These are phyloP conservation scores for Phaeosphaeria sp. DNA, from an alignment of 2,329 filamentous ascomycete genomes.

Conservation along the genomic window DNA sequence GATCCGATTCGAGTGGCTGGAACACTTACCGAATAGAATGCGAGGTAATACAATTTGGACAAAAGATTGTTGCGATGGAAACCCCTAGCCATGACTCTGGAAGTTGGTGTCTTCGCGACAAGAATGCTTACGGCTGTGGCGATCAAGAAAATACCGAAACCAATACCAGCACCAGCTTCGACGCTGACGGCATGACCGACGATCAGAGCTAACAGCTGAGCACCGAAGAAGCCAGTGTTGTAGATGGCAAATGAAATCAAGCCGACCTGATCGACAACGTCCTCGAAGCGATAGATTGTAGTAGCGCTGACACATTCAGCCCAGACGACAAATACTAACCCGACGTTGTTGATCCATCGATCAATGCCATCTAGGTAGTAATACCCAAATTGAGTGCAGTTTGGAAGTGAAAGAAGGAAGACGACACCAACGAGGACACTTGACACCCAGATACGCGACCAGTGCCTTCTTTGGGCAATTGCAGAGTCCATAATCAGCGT, in stretches of 20 bases:
- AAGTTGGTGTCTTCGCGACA: conserved; percentile 51
- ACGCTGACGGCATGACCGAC: conserved; percentile 52
- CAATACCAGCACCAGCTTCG: conserved; percentile 55
- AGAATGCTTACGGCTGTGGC: conserved; percentile 45
- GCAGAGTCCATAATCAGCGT: conserved; percentile 57
- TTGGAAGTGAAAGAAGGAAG: conserved; percentile 60
- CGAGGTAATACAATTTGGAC: conserved; percentile 25
- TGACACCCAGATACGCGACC: conserved; percentile 53
- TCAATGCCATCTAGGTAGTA: conserved; percentile 61
- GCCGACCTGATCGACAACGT: conserved; percentile 53
- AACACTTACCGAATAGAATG: conserved; percentile 58
- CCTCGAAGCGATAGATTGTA: conserved; percentile 57
- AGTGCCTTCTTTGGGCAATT: conserved; percentile 25
- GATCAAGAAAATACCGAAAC: conserved; percentile 57
- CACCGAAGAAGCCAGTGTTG: conserved; percentile 58
- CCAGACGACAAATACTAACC: conserved; percentile 60
- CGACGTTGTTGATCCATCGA: conserved; percentile 59
- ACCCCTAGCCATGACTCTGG: conserved; percentile 50
- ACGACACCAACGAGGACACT: conserved; percentile 54
- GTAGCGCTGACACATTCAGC: conserved; percentile 58
- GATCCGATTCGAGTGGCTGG: neutral
- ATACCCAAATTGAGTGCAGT: conserved; percentile 62
- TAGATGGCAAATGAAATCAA: conserved; percentile 50
- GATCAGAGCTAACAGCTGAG: conserved; percentile 56
- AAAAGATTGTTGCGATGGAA: conserved; percentile 44